Conservation (phyloP, 495 filamentous ascomycete species). For the Penicillium samsonianum region DNA sequence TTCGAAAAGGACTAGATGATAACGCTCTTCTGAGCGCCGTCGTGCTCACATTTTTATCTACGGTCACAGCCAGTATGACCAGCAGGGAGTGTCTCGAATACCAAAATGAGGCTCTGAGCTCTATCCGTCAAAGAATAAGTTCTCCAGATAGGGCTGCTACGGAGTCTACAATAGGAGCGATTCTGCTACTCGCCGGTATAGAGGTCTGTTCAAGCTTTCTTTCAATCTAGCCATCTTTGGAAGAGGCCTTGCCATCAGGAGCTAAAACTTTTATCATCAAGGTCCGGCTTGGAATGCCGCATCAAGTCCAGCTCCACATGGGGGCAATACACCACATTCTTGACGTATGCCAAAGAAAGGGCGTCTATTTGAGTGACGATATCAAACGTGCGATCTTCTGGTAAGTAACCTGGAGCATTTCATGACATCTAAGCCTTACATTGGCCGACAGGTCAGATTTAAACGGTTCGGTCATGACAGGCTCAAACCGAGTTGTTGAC, state of each 20-base stretch:
- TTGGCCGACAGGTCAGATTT: background rate
- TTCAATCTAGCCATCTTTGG: background rate
- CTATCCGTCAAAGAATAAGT: background rate
- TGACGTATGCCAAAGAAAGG: background rate
- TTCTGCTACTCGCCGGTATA: background rate
- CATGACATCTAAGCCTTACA: background rate
- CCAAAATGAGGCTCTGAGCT: background rate
- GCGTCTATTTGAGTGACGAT: background rate
- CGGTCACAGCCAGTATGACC: background rate
- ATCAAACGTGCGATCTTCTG: background rate
- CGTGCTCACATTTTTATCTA: background rate
- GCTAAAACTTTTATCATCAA: background rate
- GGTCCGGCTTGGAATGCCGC: background rate
- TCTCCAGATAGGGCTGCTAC: background rate
- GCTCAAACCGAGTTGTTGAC: background rate
- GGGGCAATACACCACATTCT: background rate
- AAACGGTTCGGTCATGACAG: background rate
- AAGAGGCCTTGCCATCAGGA: too few relatives aligned
- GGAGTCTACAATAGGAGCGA: background rate
- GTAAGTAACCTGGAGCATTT: background rate
- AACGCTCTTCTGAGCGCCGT: background rate
- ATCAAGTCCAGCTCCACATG: background rate
- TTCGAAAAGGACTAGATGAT: background rate
- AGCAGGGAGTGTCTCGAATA: background rate
- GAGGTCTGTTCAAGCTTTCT: background rate